Percentiles rank a stretch among this genome's conserved stretches.
Conservation (phyloP, 805 yeast species). For the Yarrowia sp. region DNA sequence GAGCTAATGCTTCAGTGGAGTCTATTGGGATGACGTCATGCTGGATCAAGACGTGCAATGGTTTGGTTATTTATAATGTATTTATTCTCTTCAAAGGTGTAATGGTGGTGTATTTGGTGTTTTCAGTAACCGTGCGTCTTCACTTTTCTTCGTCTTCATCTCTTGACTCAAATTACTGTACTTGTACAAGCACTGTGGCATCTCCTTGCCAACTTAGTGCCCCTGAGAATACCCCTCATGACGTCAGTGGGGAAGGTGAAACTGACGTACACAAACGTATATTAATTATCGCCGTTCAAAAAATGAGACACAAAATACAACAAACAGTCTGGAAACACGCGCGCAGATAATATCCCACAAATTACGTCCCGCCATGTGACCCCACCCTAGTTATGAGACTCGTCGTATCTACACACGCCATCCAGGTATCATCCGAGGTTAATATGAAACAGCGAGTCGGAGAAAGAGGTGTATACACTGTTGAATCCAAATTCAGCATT, state of each 20-base stretch:
- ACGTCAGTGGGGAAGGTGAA: not conserved
- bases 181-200: no score
- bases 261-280: not conserved
- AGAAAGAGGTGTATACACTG: not conserved
- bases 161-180: no score
- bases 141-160: no score
- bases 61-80: not conserved
- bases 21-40: conserved; percentile 9
- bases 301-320: not conserved
- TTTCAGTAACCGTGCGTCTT: no score
- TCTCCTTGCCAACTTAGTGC: not conserved
- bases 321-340: no score
- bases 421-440: not conserved
- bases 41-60: not conserved
- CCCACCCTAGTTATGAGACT: not conserved
- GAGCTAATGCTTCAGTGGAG: conserved; percentile 9
- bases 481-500: no score
- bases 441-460: not conserved
- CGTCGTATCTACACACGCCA: not conserved
- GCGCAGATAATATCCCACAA: not conserved
- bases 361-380: conserved; percentile 8
- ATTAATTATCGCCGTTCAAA: not conserved
- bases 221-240: not conserved
- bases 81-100: not conserved
- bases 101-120: no score